phyloP scores from a whole-genome alignment of 768 basidiomycete genomes.

The Dentipellis sp. region DNA sequence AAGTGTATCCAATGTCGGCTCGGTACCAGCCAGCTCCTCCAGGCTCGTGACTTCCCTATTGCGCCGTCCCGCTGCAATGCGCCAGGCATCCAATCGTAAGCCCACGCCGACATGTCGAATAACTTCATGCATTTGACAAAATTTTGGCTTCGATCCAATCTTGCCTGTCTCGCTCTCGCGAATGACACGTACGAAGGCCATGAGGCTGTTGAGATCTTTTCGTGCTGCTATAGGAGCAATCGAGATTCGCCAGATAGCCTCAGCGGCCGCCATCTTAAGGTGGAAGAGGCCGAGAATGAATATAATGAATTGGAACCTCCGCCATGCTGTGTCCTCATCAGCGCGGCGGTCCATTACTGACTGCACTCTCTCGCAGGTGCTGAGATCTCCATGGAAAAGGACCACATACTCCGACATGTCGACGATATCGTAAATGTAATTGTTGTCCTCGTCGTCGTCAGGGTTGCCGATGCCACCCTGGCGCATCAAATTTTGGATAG shows the following conservation, averaged over 20 bases:
- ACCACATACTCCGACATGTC: conserved; percentile 9
- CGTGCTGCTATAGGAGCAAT: background rate
- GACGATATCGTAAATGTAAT: background rate
- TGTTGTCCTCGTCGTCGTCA: background rate
- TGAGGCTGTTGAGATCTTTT: background rate
- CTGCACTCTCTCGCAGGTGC: conserved; percentile 10
- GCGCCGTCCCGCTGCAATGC: background rate
- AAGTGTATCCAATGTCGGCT: background rate
- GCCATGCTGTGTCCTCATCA: conserved; percentile 21
- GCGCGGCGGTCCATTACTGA: conserved; percentile 8
- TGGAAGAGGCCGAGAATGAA: conserved; percentile 28
- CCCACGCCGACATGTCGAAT: background rate
- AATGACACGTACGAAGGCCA: background rate
- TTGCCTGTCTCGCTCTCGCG: background rate
- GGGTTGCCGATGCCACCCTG: too few species aligned
- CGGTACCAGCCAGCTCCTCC: background rate
- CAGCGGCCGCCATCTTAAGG: conserved; percentile 24
- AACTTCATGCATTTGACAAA: background rate
- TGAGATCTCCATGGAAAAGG: conserved; percentile 16
- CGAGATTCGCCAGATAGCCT: conserved; percentile 14
- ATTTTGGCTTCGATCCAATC: background rate
- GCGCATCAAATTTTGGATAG: too few species aligned
- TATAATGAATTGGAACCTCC: conserved; percentile 23
- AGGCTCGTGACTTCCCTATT: background rate
- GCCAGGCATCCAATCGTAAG: background rate